Evolutionary conservation across 441 rosid genomes (phyloP).

Genomic region (Erodium chrysanthum): DNA sequence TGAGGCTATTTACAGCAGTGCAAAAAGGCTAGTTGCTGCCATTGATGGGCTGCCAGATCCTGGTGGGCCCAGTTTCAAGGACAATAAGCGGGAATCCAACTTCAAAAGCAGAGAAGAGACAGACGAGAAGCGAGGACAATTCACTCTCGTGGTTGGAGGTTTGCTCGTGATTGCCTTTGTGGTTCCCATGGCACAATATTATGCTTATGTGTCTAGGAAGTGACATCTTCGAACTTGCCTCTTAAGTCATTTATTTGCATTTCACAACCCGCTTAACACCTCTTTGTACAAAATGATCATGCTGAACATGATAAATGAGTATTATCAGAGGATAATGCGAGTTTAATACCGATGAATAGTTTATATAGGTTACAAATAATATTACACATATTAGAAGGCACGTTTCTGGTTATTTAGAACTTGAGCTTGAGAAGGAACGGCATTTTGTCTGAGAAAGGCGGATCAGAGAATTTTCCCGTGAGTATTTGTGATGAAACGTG

Average conservation of each 20-base stretch:
- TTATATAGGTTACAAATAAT: slow-evolving; percentile 1
- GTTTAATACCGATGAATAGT: slow-evolving; percentile 10
- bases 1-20: slow-evolving; percentile 70
- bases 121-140: slow-evolving; percentile 89
- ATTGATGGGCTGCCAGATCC: slow-evolving; percentile 91
- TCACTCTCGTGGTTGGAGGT: slow-evolving; percentile 87
- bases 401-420: slow-evolving; percentile 32
- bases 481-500: slow-evolving; percentile 61
- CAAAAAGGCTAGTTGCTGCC: slow-evolving; percentile 75
- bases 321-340: slow-evolving; percentile 19
- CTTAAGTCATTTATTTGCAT: slow-evolving; percentile 13
- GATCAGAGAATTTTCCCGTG: slow-evolving; percentile 70
- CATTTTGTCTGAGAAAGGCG: slow-evolving; percentile 67
- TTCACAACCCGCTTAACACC: slow-evolving; percentile 8
- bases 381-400: neutral
- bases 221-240: slow-evolving; percentile 22
- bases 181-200: slow-evolving; percentile 96
- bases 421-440: slow-evolving; percentile 66
- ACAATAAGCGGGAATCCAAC: slow-evolving; percentile 78
- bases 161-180: slow-evolving; percentile 82
- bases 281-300: slow-evolving; percentile 26
- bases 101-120: slow-evolving; percentile 81
- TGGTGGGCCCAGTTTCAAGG: slow-evolving; percentile 62
- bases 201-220: slow-evolving; percentile 81
- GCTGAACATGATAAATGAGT: slow-evolving; percentile 24